Base-by-base conservation (phyloP, 768 basidiomycete genomes). In the Dendrothele bispora region DNA sequence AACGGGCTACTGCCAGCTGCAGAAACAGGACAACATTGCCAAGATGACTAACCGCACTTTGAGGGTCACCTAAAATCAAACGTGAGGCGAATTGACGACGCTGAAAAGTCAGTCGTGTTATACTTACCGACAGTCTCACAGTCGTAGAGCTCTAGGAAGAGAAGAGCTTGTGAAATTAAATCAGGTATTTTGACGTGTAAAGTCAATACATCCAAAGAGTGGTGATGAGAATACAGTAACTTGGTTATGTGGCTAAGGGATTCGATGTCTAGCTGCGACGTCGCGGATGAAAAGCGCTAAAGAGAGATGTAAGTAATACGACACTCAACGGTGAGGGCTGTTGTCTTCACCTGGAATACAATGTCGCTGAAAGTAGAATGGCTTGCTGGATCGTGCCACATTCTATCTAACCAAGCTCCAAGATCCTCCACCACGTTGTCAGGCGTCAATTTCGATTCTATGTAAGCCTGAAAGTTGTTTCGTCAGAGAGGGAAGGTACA, bases 21-120 rank as follows among this genome's bases (percentile, higher is more conserved):
- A 80, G 64, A 57, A 91, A 89, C 29, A 91, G 59, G 14, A 91
- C 84, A n/a, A 91, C 76, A 52, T 89, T 79, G 3, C 90, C 90
- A 2, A 91, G 68, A 61, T 88, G 84, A 50, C 78, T 82, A 30
- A 91, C 78, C 4, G 89, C 89, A 15, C 84, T 86, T 63, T 91
- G 90, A 15, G 90, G 90, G 63, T 91, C 89, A 39, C 89, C 89
- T 91, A 52, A 46, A n/a, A 17, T 15, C 29, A 30, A 46, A 49
- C 22, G 43, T 46, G 11, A 29, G 10, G 20, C 24, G 36, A 42
- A 22, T 18, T 39, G 10, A 11, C 29, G 25, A 18, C 7, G 27
- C 7, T 8, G 38, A 18, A 36, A 2, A 10, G 30, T 15, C 8
- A 35, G 32, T 12, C 32, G 25, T 18, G 50, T 54, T 26, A 29